Base-by-base conservation (phyloP, 2,329 filamentous ascomycete genomes). In the Zymoseptoria ardabiliae region DNA sequence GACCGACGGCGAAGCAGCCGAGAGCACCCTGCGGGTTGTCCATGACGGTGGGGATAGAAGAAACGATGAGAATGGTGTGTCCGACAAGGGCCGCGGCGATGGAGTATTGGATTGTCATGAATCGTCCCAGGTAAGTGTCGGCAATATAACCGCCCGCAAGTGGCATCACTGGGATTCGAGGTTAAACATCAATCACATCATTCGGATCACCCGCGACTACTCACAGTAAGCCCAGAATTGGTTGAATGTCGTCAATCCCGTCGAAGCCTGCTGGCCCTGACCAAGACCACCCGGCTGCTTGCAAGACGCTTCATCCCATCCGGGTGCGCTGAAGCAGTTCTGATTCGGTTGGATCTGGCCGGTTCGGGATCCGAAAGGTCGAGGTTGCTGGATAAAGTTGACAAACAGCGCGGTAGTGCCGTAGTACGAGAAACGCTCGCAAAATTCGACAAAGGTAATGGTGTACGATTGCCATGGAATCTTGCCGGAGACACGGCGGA, bases 91-190 rank as follows among this genome's bases (percentile, higher is more conserved):
- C 85, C 59, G 87, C 78, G 10, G 77, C 76, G 53, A 78, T 86
- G 62, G 87, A 86, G 68, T 81, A 83, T 71, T 85, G 80, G 65
- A 90, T 89, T 20, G 87, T 89, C 64, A 81, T 79, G 75, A 83
- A 90, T 59, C 86, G 85, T 20, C 87, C 87, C 69, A 82, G 80
- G 69, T 85, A 86, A 60, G 85, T 81, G 74, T 91, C 88, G 10
- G 88, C 88, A 10, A 81, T 73, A 45, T 80, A 70, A 1, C 81
- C 81, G 48, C 72, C 72, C 1, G 77, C 11, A 1, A 79, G 70
- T 2, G 78, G 78, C 51, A 76, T 79, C 2, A 78, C 25, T 28
- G 25, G 8, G 9, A 2, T 28, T 28, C 25, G 25, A 25, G 25
- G 25, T 28, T 9, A 28, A 8, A 28, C 8, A 28, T 28, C 25